phyloP scores from a whole-genome alignment of 345 rosid species.

The Dipteronia sinensis region DNA sequence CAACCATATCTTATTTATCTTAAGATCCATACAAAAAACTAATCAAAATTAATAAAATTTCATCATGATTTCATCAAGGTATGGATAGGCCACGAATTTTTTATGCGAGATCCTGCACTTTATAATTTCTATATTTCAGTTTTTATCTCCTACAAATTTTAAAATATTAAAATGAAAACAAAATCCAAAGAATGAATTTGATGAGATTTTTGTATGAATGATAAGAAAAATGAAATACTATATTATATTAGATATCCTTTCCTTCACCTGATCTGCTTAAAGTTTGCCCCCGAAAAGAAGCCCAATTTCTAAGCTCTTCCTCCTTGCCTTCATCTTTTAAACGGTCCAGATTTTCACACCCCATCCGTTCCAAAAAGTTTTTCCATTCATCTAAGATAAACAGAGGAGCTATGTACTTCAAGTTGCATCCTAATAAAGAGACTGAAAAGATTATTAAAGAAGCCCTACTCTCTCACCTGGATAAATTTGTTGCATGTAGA shows the following conservation, averaged over 20 bases:
- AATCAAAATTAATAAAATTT: too few relatives aligned
- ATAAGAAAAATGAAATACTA: too few relatives aligned
- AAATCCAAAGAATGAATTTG: too few relatives aligned
- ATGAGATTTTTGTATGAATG: too few relatives aligned
- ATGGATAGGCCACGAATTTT: too few relatives aligned
- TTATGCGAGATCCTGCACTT: too few relatives aligned
- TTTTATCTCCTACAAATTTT: too few relatives aligned
- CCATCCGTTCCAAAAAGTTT: conserved; percentile 88
- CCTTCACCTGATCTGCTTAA: conserved; percentile 85
- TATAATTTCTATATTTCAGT: too few relatives aligned
- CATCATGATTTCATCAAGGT: too few relatives aligned
- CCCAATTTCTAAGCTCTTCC: conserved; percentile 86
- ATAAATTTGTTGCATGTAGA: conserved; percentile 82
- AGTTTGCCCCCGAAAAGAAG: conserved; percentile 93
- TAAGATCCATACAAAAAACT: too few relatives aligned
- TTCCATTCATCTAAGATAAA: conserved; percentile 78
- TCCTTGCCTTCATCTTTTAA: conserved; percentile 48
- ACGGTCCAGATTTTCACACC: conserved; percentile 52
- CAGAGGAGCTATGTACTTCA: conserved; percentile 7
- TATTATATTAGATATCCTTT: not conserved
- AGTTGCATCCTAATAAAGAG: conserved; percentile 16
- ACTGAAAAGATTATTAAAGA: not conserved
- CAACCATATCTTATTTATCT: too few relatives aligned
- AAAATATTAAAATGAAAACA: too few relatives aligned
- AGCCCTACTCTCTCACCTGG: conserved; percentile 54